Conservation (phyloP, 257 asterid genomes). For the Penstemon davidsonii region DNA sequence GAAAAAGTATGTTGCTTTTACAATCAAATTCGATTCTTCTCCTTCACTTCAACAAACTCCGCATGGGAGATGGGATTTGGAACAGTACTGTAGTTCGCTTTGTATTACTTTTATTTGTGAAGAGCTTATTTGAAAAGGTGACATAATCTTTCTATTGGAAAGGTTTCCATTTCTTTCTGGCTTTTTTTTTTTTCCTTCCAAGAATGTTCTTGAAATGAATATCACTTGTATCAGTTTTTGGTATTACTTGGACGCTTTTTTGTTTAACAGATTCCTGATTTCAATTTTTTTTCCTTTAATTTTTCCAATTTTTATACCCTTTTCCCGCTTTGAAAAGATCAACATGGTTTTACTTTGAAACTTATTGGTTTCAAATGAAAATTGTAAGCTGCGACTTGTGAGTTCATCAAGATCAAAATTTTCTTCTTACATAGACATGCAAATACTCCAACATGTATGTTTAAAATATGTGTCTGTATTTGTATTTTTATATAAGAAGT, state of each 20-base stretch:
- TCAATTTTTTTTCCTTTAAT: background rate
- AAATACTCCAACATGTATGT: background rate
- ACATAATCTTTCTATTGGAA: conserved; percentile 8
- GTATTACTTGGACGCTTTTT: background rate
- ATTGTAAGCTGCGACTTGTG: background rate
- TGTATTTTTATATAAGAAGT: background rate
- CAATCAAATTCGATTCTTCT: conserved; percentile 48
- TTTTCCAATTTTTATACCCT: background rate
- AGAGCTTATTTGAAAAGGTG: too few species aligned
- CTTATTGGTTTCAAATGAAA: background rate
- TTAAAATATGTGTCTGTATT: background rate
- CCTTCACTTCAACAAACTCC: conserved; percentile 33
- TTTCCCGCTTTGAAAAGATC: too few species aligned
- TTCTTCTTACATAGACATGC: background rate
- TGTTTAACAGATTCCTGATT: background rate
- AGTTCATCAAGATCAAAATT: conserved; percentile 11
- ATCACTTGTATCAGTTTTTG: background rate
- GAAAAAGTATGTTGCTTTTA: conserved; percentile 48
- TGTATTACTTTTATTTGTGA: conserved; percentile 15
- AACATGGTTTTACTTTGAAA: too few species aligned
- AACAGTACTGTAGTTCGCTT: conserved; percentile 2
- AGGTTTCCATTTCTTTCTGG: conserved; percentile 36
- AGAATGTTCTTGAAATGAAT: conserved; percentile 14
- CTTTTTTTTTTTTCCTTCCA: background rate
- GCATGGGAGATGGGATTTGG: conserved; percentile 28